Conservation (phyloP, 75 land plant genomes). For the Pinus albicaulis region DNA sequence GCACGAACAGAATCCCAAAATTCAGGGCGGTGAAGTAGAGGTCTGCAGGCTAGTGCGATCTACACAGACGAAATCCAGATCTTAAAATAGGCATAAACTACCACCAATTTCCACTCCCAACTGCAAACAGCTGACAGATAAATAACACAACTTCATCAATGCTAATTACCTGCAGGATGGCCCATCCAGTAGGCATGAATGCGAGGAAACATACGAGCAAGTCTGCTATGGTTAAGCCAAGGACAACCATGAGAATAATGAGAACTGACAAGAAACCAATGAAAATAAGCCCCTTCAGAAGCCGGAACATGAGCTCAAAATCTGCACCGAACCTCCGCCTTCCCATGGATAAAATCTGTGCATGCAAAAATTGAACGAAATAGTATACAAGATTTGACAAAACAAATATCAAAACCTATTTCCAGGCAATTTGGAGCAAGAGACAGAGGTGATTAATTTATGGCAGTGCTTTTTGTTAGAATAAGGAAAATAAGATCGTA, state of each 20-base stretch:
- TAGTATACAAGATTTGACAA: neutral
- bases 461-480: neutral
- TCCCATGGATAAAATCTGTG: slow-evolving; percentile 95
- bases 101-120: too few relatives aligned
- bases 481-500: neutral
- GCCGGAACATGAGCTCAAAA: slow-evolving; percentile 92
- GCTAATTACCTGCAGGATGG: slow-evolving; percentile 63
- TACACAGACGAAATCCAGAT: slow-evolving; percentile 17
- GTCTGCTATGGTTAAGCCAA: slow-evolving; percentile 67
- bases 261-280: slow-evolving; percentile 77
- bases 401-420: neutral
- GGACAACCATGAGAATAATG: slow-evolving; percentile 70
- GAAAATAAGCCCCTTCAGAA: slow-evolving; percentile 83
- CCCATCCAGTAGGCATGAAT: slow-evolving; percentile 99
- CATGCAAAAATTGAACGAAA: slow-evolving; percentile 1
- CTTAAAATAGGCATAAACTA: neutral
- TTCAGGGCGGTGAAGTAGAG: slow-evolving; percentile 54
- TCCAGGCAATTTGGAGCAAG: neutral
- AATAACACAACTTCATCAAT: neutral
- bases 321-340: slow-evolving; percentile 85
- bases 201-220: slow-evolving; percentile 72
- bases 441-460: neutral
- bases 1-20: slow-evolving; percentile 92
- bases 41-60: slow-evolving; percentile 86
- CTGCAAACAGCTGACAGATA: neutral